phyloP scores from a whole-genome alignment of 2,329 filamentous ascomycete genomes.

The Fusarium clavum region DNA sequence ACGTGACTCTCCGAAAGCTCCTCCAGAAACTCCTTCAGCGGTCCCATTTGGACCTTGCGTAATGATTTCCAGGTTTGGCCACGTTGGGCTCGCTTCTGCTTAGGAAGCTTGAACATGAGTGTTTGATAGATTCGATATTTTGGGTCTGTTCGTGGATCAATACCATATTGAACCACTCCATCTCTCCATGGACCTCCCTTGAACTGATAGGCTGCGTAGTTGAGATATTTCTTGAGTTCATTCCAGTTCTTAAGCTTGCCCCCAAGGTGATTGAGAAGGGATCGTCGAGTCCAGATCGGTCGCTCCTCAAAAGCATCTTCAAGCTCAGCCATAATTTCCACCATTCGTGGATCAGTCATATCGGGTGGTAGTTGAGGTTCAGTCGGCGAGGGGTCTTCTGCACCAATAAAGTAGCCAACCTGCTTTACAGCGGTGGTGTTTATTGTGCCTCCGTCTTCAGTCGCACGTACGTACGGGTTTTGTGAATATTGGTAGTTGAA shows the following conservation, averaged over 20 bases:
- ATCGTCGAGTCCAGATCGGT: slow-evolving; percentile 88
- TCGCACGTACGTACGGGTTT: slow-evolving; percentile 79
- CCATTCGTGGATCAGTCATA: slow-evolving; percentile 70
- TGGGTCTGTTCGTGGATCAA: slow-evolving; percentile 84
- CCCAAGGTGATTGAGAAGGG: slow-evolving; percentile 78
- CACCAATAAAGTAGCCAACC: slow-evolving; percentile 67
- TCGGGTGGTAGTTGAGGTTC: slow-evolving; percentile 72
- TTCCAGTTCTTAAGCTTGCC: slow-evolving; percentile 64
- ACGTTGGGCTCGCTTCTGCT: slow-evolving; percentile 59
- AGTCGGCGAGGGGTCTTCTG: slow-evolving; percentile 69
- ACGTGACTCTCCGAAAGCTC: slow-evolving; percentile 71
- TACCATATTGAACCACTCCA: slow-evolving; percentile 83
- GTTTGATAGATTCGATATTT: slow-evolving; percentile 88
- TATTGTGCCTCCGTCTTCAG: slow-evolving; percentile 66
- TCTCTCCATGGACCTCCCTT: slow-evolving; percentile 93
- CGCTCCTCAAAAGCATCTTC: slow-evolving; percentile 75
- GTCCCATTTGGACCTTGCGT: slow-evolving; percentile 54
- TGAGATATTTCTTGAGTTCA: slow-evolving; percentile 78
- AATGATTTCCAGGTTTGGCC: slow-evolving; percentile 63
- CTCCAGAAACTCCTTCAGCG: slow-evolving; percentile 54
- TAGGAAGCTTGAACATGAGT: slow-evolving; percentile 82
- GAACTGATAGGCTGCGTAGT: slow-evolving; percentile 92
- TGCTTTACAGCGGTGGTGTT: slow-evolving; percentile 71
- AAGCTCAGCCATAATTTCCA: slow-evolving; percentile 72
- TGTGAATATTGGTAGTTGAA: slow-evolving; percentile 88